Conservation (phyloP, 2,329 filamentous ascomycete species). For the Scortechinia acanthostroma region DNA sequence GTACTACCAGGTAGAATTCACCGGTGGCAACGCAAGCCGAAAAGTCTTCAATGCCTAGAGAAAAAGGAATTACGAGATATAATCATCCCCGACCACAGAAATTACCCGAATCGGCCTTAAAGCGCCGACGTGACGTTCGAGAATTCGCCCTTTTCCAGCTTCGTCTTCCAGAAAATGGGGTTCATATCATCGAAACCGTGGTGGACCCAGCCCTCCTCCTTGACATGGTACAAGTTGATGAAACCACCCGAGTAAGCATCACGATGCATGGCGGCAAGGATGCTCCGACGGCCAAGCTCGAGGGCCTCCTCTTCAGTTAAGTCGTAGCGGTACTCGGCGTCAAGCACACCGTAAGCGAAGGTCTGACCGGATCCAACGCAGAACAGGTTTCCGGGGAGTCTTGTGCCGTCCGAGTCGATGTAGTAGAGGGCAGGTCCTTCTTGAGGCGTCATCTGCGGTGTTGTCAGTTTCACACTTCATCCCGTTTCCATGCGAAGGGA, state of each 20-base stretch:
- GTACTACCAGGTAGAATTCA: no score
- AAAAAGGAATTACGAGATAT: no score
- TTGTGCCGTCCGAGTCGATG: constrained; percentile 93
- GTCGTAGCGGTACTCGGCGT: constrained; percentile 90
- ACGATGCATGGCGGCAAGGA: constrained; percentile 89
- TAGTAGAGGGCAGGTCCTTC: constrained; percentile 98
- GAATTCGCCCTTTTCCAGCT: constrained; percentile 97
- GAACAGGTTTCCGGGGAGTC: constrained; percentile 89
- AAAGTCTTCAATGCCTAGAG: no score
- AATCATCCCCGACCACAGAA: no score
- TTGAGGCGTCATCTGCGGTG: constrained; percentile 61
- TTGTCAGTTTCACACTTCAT: no score
- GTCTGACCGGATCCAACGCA: constrained; percentile 97
- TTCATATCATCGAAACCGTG: constrained; percentile 97
- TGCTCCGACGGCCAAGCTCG: constrained; percentile 83
- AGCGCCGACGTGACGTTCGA: constrained; percentile 82
- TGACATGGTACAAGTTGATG: constrained; percentile 98
- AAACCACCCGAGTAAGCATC: constrained; percentile 98
- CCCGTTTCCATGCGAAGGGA: background rate
- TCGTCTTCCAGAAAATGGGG: constrained; percentile 99
- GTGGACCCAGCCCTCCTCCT: constrained; percentile 98
- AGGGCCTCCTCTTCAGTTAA: constrained; percentile 80
- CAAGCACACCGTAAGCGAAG: constrained; percentile 95
- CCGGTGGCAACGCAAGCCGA: no score
- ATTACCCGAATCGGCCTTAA: constrained; percentile 26